phyloP scores from a whole-genome alignment of 148 eudicot genomes.

The Cornus controversa region DNA sequence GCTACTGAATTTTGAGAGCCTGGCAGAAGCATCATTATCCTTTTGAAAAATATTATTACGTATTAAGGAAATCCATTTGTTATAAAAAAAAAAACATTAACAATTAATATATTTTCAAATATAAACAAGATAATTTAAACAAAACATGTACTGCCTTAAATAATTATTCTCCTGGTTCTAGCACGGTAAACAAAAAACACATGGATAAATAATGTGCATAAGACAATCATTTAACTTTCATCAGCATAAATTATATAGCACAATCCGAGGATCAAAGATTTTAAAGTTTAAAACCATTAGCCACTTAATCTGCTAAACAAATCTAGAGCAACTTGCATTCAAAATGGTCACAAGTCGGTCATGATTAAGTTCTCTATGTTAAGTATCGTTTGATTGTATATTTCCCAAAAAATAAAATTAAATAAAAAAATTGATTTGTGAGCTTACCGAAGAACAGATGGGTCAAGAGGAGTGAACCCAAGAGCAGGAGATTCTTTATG shows the following conservation, averaged over 20 bases:
- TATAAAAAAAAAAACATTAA: neutral
- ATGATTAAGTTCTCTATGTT: no score
- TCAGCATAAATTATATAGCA: no score
- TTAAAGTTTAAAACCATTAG: no score
- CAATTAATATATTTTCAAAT: neutral
- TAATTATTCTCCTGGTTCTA: neutral
- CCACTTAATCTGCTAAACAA: no score
- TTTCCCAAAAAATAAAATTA: no score
- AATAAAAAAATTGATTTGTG: neutral
- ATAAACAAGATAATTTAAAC: neutral
- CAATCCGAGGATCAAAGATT: no score
- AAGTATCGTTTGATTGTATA: no score
- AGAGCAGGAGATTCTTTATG: conserved; percentile 93
- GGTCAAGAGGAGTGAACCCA: conserved; percentile 90
- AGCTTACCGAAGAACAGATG: conserved; percentile 80
- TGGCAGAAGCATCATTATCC: no score
- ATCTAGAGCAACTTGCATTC: no score
- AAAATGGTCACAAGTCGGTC: no score
- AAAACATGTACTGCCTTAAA: neutral
- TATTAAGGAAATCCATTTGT: neutral
- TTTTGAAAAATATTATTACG: neutral
- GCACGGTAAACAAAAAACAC: neutral
- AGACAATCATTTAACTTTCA: no score
- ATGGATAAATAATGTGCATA: neutral
- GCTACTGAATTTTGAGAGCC: no score